These are phyloP conservation scores for Stylonectria norvegica DNA, from an alignment of 2,329 filamentous ascomycete genomes.

Conservation along the genomic window DNA sequence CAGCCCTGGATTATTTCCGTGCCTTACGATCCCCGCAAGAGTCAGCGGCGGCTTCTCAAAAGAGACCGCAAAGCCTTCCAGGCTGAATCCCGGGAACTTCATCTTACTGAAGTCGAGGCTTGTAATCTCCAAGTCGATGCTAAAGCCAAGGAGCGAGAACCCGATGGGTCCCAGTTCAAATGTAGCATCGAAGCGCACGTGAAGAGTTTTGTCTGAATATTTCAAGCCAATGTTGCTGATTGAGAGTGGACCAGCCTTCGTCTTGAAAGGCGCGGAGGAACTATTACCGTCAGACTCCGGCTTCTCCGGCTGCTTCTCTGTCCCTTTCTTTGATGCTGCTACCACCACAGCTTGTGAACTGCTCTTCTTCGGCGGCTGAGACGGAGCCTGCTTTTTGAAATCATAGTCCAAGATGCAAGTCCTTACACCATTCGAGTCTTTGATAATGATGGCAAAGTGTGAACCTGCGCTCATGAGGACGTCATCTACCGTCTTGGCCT, in stretches of 20 bases:
- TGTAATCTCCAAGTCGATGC: not conserved
- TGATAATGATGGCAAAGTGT: constrained; percentile 26
- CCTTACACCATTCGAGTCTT: constrained; percentile 1
- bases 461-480: constrained; percentile 20
- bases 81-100: constrained; percentile 5
- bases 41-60: constrained; percentile 36
- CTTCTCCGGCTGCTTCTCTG: not conserved
- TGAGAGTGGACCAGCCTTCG: constrained; percentile 29
- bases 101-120: constrained; percentile 1
- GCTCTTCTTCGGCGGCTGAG: not conserved
- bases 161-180: constrained; percentile 36
- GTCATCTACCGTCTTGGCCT: constrained; percentile 4
- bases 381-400: constrained; percentile 17
- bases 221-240: constrained; percentile 36
- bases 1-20: constrained; percentile 20
- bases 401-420: constrained; percentile 24
- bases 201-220: constrained; percentile 28
- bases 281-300: not conserved
- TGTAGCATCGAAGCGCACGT: constrained; percentile 32
- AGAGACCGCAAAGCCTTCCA: constrained; percentile 32
- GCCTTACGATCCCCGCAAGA: constrained; percentile 34
- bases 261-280: constrained; percentile 26
- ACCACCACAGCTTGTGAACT: not conserved
- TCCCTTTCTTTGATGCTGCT: not conserved
- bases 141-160: constrained; percentile 35